Conservation (phyloP, 2,329 filamentous ascomycete genomes). For the Triangularia verruculosa region DNA sequence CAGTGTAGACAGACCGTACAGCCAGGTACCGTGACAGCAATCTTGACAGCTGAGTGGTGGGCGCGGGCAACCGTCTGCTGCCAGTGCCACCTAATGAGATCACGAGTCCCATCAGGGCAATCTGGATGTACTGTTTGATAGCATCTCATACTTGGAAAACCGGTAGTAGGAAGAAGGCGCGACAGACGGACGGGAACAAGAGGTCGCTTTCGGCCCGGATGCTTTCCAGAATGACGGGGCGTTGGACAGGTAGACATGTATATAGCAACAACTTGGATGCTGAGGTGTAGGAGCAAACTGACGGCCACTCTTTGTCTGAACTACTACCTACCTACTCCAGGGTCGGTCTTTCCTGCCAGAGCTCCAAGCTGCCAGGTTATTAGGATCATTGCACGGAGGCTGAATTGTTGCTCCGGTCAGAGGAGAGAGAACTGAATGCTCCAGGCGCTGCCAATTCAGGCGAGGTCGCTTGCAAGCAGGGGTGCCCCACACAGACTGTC, state of each 20-base stretch:
- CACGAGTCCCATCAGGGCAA: not conserved
- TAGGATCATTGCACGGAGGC: not conserved
- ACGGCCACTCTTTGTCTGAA: no score
- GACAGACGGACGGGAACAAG: not conserved
- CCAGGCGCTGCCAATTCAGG: slow-evolving; percentile 15
- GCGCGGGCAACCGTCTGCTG: not conserved
- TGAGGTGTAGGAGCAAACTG: not conserved
- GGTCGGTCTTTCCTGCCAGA: no score
- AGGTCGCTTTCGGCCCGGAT: not conserved
- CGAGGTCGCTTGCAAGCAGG: slow-evolving; percentile 21
- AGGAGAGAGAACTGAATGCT: slow-evolving; percentile 8
- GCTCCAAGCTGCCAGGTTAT: not conserved
- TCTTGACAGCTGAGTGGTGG: not conserved
- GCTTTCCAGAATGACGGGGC: no score
- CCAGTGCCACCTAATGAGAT: not conserved
- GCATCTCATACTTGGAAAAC: not conserved
- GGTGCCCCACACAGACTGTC: slow-evolving; percentile 26
- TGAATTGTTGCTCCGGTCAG: slow-evolving; percentile 17
- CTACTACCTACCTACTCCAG: no score
- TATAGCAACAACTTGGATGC: not conserved
- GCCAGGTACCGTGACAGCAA: not conserved
- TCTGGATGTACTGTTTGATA: not conserved
- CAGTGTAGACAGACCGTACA: not conserved
- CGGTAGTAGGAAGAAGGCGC: not conserved
- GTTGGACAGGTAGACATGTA: not conserved